Base-by-base conservation (phyloP, 305 asterid genomes). In the Striga hermonthica region DNA sequence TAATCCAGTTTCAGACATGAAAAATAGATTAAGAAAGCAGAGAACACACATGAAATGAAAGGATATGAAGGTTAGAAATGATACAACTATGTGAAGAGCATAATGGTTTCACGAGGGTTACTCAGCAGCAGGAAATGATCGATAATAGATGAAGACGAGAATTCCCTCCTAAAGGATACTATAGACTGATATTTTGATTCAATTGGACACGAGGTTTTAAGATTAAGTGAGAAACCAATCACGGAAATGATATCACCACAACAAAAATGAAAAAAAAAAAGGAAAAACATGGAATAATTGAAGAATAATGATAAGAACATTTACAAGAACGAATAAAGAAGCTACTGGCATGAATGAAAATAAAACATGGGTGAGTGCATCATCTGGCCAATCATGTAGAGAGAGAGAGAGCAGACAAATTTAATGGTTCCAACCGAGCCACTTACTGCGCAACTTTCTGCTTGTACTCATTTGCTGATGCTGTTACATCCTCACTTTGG, bases 391-490 rank as follows among this genome's bases (percentile, higher is more conserved):
- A 57, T 43, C 9, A 35, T 9, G 55, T 44, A 28, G 6, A 41
- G 47, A 41, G 56, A 66, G 31, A n/a, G 41, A 70, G 64, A 45
- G 44, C 67, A 74, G 57, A 41, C 55, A 61, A 54, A 78, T 81
- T 73, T 80, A 69, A 88, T 90, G 75, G 84, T 69, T 83, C 89
- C 54, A 88, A 62, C 54, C 80, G 87, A 73, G 95, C 89, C 31
- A 90, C 84, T 74, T 72, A 88, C 66, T 88, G 87, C 4, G 95
- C 95, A 72, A 85, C 73, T 78, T 85, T 85, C 77, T 80, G 90
- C 71, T 76, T 81, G 90, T 90, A 85, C 71, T 88, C 88, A 75
- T 80, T 85, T 70, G 93, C 90, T 56, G 90, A 69, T 50, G 90
- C 78, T 12, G 86, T 78, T 41, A 75, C 89, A 49, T 83, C 90